Conservation (phyloP, 73 alveolate genomes). For the Paramecium sexaurelia region DNA sequence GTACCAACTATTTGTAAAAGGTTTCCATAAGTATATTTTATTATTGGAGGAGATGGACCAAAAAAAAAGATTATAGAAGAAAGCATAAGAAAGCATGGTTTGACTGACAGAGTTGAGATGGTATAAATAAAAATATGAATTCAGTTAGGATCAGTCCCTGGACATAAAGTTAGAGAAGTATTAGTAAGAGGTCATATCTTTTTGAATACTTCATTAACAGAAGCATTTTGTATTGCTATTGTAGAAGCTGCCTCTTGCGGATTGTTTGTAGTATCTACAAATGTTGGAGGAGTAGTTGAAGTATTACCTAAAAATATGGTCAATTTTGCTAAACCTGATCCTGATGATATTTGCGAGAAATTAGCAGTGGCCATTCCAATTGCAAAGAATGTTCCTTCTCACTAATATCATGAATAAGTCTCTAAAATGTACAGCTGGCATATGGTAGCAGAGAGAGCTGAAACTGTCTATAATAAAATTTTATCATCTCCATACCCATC, state of each 20-base stretch:
- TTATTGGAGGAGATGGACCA: conserved; percentile 99
- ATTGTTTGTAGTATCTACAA: conserved; percentile 95
- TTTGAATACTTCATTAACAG: conserved; percentile 98
- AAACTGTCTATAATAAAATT: conserved; percentile 90
- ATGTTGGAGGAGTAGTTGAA: conserved; percentile 99
- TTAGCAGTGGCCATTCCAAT: conserved; percentile 54
- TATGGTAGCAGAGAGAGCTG: conserved; percentile 94
- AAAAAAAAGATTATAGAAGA: conserved; percentile 94
- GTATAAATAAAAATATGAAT: conserved; percentile 36
- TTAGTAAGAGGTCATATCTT: conserved; percentile 97
- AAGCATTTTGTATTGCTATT: conserved; percentile 99
- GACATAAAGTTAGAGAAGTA: conserved; percentile 92
- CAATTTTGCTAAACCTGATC: conserved; percentile 80
- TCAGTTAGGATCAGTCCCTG: conserved; percentile 96
- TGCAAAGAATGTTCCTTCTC: conserved; percentile 76
- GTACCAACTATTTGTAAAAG: conserved; percentile 96
- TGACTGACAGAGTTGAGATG: conserved; percentile 86
- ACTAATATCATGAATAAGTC: conserved; percentile 80
- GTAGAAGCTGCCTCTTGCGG: conserved; percentile 99
- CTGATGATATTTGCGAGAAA: conserved; percentile 61
- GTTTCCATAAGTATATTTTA: conserved; percentile 87
- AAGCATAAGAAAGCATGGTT: conserved; percentile 87
- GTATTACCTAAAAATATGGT: conserved; percentile 98
- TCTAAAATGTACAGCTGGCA: conserved; percentile 94
- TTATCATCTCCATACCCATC: conserved; percentile 74